phyloP scores from a whole-genome alignment of 2,329 filamentous ascomycete species.

The Xylaria sp. region DNA sequence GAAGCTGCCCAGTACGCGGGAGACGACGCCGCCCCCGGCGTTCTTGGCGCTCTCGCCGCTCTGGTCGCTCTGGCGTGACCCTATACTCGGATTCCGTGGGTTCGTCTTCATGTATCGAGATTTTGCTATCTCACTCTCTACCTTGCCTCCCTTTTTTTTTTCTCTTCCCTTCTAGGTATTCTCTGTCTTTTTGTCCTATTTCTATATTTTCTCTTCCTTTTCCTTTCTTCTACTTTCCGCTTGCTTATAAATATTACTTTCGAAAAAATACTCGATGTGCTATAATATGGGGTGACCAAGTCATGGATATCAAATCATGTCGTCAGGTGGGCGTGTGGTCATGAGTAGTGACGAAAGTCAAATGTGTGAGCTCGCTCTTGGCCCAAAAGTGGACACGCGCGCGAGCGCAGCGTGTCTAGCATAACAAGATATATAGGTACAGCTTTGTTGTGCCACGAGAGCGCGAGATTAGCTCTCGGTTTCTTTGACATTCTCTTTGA shows the following conservation, averaged over 20 bases:
- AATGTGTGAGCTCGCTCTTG: not conserved
- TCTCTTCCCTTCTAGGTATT: not conserved
- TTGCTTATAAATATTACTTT: slow-evolving; percentile 2
- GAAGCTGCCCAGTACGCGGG: slow-evolving; percentile 21
- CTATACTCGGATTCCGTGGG: not conserved
- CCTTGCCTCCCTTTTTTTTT: slow-evolving; percentile 3
- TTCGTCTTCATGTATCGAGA: slow-evolving; percentile 1
- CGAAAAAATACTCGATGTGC: slow-evolving; percentile 6
- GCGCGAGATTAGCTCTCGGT: not conserved
- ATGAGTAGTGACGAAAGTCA: slow-evolving; percentile 15
- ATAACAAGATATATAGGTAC: not conserved
- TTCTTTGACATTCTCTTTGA: not conserved
- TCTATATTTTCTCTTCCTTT: not conserved
- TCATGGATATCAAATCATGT: slow-evolving; percentile 18
- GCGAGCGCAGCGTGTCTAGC: not conserved
- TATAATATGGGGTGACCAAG: slow-evolving; percentile 5
- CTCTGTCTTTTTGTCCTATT: not conserved
- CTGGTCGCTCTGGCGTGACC: slow-evolving; percentile 3
- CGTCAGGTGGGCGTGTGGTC: slow-evolving; percentile 7
- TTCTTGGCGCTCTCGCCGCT: not conserved
- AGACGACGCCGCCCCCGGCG: slow-evolving; percentile 10
- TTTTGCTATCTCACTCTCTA: no score
- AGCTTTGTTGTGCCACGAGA: not conserved
- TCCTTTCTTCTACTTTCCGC: not conserved
- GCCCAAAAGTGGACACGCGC: not conserved